Conservation (phyloP, 768 basidiomycete species). For the Naganishia vaughanmartiniae region DNA sequence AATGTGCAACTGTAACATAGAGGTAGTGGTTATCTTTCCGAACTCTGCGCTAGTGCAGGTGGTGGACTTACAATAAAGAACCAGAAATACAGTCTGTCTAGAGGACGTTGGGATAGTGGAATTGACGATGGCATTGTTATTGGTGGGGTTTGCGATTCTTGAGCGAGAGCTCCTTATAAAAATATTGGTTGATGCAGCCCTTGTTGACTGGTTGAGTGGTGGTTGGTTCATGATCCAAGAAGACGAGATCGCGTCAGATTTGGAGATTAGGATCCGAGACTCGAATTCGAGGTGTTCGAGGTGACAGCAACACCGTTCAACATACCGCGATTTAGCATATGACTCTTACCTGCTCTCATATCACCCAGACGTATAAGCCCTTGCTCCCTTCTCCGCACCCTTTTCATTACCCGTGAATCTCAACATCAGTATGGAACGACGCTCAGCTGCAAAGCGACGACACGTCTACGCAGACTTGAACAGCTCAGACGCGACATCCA, state of each 20-base stretch:
- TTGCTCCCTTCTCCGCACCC: no score
- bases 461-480: slow-evolving; percentile 18
- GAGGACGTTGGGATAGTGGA: slow-evolving; percentile 31
- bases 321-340: not conserved
- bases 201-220: not conserved
- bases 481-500: slow-evolving; percentile 8
- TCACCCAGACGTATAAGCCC: not conserved
- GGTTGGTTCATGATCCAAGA: no score
- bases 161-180: not conserved
- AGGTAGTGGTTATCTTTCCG: not conserved
- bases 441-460: slow-evolving; percentile 10
- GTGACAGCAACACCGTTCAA: not conserved
- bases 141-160: not conserved
- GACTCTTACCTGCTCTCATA: not conserved
- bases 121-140: not conserved
- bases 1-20: slow-evolving; percentile 60
- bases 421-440: not conserved
- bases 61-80: slow-evolving; percentile 64
- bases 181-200: not conserved
- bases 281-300: not conserved
- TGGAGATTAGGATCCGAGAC: slow-evolving; percentile 13
- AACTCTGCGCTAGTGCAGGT: no score
- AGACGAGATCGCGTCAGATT: not conserved
- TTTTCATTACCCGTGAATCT: no score
- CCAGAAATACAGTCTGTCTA: slow-evolving; percentile 60